Evolutionary conservation across 2,329 filamentous ascomycete species (phyloP), one percentile per base, ranked within the genome.

Genomic region (Amauroascus niger): DNA sequence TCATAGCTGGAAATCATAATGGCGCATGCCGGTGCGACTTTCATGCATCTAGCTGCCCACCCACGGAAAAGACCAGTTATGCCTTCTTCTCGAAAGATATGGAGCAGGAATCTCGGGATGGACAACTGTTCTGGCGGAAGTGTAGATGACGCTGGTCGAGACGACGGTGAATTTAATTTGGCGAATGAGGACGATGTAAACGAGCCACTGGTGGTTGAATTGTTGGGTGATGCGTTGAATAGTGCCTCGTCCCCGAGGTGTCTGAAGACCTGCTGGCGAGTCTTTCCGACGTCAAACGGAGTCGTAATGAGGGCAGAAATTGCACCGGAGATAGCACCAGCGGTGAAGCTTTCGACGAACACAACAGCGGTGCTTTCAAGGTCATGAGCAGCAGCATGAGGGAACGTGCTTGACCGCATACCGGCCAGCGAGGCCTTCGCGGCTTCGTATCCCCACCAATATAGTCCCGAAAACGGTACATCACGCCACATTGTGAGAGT

Each of bases 1-100:
- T 98, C 93, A 69, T 97, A 98, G 66, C 86, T 95, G 67, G 88
- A 94, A 66, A 98, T 97, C 93, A 98, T 98, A 67, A 98, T 97
- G 26, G 93, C 93, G 70, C 93, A 98, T 0, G 91, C 88, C 1
- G 93, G 93, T 1, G 93, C 91, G 4, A 98, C 90, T 68, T 97
- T 97, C 57, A 97, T 75, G 60, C 88, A 95, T 37, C 93, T 79
- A 0, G 93, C 89, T 22, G 88, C 84, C 88, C 90, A 96, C 41
- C 93, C 93, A 62, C 78, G 87, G 80, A 94, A 97, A 4, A 98
- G 73, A 0, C 93, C 93, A 1, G 79, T 67, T 14, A 82, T 67
- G 1, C 93, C 93, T 70, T 97, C 91, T 52, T 86, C 86, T 61
- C 81, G 79, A 74, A 91, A 94, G 49, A 98, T 97, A 63, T 95